Conservation (phyloP, 2,329 filamentous ascomycete species). For the Pseudogymnoascus sp. region DNA sequence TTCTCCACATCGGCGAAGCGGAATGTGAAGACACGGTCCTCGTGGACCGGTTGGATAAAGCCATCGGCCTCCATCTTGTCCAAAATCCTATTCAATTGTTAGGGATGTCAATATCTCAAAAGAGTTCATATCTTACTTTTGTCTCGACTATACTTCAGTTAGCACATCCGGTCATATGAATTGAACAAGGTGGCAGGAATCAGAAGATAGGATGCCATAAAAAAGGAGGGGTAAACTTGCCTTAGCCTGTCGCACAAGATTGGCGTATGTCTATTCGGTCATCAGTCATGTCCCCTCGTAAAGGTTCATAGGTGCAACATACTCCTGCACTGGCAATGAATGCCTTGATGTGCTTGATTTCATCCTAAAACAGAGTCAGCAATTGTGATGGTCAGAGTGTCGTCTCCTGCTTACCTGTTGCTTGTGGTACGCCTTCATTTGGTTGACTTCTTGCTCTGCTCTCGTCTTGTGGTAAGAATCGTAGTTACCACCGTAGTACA, state of each 20-base stretch:
- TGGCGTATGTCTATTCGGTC: constrained; percentile 67
- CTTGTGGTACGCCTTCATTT: constrained; percentile 98
- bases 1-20: constrained; percentile 98
- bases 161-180: background rate
- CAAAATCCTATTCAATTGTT: constrained; percentile 52
- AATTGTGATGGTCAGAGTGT: background rate
- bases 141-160: constrained; percentile 52
- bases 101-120: background rate
- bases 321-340: constrained; percentile 96
- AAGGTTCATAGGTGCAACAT: background rate
- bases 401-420: constrained; percentile 50
- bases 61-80: constrained; percentile 99
- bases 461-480: constrained; percentile 96
- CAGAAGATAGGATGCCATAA: background rate
- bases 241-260: constrained; percentile 96
- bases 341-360: constrained; percentile 99
- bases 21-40: constrained; percentile 91
- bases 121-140: constrained; percentile 47
- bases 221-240: background rate
- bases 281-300: background rate
- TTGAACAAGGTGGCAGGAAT: background rate
- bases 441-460: constrained; percentile 89
- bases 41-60: constrained; percentile 83
- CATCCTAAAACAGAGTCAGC: constrained; percentile 43
- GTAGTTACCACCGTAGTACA: constrained; percentile 99